A percentile compares a stretch with the other conserved stretches of the same genome.
Evolutionary conservation across 495 filamentous ascomycete genomes (phyloP).

Genomic region (Acidiella bohemica): DNA sequence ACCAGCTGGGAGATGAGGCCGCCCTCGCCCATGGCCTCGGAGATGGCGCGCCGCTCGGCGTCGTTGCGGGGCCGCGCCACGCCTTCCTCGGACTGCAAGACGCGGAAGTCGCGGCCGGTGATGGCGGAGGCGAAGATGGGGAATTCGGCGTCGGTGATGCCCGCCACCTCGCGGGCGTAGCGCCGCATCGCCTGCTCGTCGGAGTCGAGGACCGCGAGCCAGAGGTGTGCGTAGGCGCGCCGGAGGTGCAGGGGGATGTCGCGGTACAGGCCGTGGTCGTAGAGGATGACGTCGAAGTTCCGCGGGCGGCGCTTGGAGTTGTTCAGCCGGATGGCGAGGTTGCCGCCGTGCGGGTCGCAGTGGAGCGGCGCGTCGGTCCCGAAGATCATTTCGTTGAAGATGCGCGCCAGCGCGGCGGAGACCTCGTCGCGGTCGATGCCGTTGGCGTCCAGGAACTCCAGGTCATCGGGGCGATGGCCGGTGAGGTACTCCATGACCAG

Average conservation of each 20-base stretch:
- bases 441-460: conserved; percentile 71
- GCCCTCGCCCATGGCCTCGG: conserved; percentile 69
- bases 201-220: conserved; percentile 86
- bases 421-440: conserved; percentile 92
- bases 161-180: conserved; percentile 78
- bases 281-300: conserved; percentile 96
- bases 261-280: conserved; percentile 93
- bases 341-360: conserved; percentile 96
- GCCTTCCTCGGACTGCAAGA: conserved; percentile 44
- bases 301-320: conserved; percentile 37
- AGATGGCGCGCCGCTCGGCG: conserved; percentile 69
- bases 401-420: conserved; percentile 74
- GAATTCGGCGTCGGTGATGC: conserved; percentile 83
- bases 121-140: conserved; percentile 92
- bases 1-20: conserved; percentile 78
- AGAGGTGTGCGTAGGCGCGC: conserved; percentile 88
- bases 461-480: conserved; percentile 78
- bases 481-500: conserved; percentile 91
- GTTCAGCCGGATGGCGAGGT: conserved; percentile 82
- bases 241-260: conserved; percentile 69
- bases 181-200: conserved; percentile 73
- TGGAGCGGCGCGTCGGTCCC: conserved; percentile 79
- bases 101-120: conserved; percentile 79
- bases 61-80: conserved; percentile 50
- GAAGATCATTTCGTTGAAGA: conserved; percentile 99